Conservation (phyloP, 768 basidiomycete genomes). For the Paxillus involutus region DNA sequence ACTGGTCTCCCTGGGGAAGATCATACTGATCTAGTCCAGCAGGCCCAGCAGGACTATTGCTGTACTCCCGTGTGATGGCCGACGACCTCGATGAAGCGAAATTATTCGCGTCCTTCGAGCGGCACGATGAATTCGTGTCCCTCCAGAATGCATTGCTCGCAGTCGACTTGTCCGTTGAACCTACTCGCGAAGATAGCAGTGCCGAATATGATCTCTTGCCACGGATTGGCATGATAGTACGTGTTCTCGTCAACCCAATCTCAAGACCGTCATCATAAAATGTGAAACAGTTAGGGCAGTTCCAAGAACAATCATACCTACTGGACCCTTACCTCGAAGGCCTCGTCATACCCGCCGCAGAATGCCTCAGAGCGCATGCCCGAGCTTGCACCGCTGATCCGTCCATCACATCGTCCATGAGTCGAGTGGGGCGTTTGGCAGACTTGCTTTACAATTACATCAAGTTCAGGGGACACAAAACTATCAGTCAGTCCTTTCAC, state of each 20-base stretch:
- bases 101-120: constrained; percentile 58
- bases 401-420: constrained; percentile 26
- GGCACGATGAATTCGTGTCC: constrained; percentile 55
- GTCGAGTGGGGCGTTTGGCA: constrained; percentile 53
- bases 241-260: constrained; percentile 23
- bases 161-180: constrained; percentile 43
- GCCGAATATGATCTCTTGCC: constrained; percentile 41
- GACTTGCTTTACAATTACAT: constrained; percentile 74
- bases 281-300: constrained; percentile 68
- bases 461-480: constrained; percentile 89
- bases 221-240: constrained; percentile 51
- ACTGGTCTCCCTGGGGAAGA: too few relatives aligned
- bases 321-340: constrained; percentile 86
- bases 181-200: constrained; percentile 42
- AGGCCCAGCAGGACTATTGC: too few relatives aligned
- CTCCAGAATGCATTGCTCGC: constrained; percentile 52
- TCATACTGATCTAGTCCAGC: too few relatives aligned
- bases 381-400: constrained; percentile 35
- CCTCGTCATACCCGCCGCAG: constrained; percentile 75
- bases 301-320: constrained; percentile 91
- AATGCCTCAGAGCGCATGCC: constrained; percentile 57
- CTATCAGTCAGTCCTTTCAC: constrained; percentile 65
- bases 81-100: constrained; percentile 45
- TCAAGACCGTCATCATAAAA: neutral
- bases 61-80: constrained; percentile 25